Conservation (phyloP, 2,329 filamentous ascomycete genomes). For the Cordyceps farinosa region DNA sequence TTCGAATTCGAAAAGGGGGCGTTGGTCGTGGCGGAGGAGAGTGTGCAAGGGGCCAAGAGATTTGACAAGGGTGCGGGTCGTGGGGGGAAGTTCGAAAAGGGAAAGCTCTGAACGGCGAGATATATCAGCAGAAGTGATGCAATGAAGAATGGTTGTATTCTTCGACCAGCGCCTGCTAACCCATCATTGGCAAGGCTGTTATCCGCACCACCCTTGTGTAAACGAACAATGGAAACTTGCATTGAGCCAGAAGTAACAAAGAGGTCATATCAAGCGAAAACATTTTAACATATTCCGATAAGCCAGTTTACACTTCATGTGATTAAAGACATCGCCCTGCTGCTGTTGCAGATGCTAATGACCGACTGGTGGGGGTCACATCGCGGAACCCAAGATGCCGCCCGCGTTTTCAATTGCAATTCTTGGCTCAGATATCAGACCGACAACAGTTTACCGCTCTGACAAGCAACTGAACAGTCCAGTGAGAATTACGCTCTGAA, state of each 20-base stretch:
- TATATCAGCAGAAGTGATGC: not conserved
- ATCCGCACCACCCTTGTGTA: too few relatives aligned
- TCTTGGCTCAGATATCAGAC: not conserved
- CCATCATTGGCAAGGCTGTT: not conserved
- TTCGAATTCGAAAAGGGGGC: slow-evolving; percentile 45
- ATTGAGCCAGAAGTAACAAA: too few relatives aligned
- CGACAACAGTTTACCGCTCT: not conserved
- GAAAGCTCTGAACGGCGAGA: not conserved
- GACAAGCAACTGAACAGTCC: not conserved
- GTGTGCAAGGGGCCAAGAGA: slow-evolving; percentile 27
- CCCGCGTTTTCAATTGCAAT: not conserved
- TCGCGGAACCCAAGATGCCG: not conserved
- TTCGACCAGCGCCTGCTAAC: not conserved
- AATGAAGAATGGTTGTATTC: not conserved
- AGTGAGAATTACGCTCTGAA: not conserved
- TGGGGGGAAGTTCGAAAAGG: slow-evolving; percentile 13
- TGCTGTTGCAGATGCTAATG: too few relatives aligned
- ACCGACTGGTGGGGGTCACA: not conserved
- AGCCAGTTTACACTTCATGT: too few relatives aligned
- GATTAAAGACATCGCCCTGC: too few relatives aligned
- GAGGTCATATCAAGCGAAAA: too few relatives aligned
- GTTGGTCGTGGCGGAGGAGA: slow-evolving; percentile 41
- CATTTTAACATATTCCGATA: too few relatives aligned
- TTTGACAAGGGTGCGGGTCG: slow-evolving; percentile 19
- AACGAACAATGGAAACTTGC: too few relatives aligned